phyloP scores from a whole-genome alignment of 768 basidiomycete species.

The Gyrodon lividus region DNA sequence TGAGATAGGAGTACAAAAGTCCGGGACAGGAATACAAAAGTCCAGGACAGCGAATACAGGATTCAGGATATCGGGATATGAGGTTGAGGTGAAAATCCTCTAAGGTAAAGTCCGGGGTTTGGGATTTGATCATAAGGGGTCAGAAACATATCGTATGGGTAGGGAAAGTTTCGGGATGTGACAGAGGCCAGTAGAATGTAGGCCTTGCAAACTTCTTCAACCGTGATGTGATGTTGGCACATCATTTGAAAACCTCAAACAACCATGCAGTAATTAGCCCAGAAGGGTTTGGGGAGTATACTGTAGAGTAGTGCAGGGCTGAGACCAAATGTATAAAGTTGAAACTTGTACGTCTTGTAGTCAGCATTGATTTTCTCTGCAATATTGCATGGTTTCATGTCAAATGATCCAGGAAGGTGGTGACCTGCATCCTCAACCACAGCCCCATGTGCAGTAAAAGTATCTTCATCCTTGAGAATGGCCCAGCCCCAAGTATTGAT shows the following conservation, averaged over 20 bases:
- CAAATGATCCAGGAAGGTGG: conserved; percentile 16
- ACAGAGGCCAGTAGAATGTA: too few species aligned
- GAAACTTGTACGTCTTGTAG: conserved; percentile 26
- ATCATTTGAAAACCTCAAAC: conserved; percentile 18
- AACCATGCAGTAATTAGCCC: conserved; percentile 18
- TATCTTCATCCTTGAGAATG: conserved; percentile 13
- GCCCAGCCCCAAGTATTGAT: conserved; percentile 32
- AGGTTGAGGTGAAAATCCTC: too few species aligned
- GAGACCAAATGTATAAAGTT: conserved; percentile 15
- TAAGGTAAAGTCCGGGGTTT: too few species aligned
- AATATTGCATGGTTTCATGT: conserved; percentile 12
- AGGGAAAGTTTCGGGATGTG: too few species aligned
- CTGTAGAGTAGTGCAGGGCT: conserved; percentile 14
- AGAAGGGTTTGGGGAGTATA: conserved; percentile 13
- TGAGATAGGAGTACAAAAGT: too few species aligned
- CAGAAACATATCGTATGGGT: too few species aligned
- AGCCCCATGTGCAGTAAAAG: conserved; percentile 9
- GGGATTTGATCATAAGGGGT: too few species aligned
- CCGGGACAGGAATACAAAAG: too few species aligned
- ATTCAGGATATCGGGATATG: too few species aligned
- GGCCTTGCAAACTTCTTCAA: too few species aligned
- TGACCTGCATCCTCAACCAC: conserved; percentile 12
- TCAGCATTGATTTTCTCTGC: conserved; percentile 20
- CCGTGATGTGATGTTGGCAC: conserved; percentile 16
- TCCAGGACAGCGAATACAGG: too few species aligned